These are phyloP conservation scores for Angomonas deanei DNA, from an alignment of 208 protist species.

Conservation along the genomic window DNA sequence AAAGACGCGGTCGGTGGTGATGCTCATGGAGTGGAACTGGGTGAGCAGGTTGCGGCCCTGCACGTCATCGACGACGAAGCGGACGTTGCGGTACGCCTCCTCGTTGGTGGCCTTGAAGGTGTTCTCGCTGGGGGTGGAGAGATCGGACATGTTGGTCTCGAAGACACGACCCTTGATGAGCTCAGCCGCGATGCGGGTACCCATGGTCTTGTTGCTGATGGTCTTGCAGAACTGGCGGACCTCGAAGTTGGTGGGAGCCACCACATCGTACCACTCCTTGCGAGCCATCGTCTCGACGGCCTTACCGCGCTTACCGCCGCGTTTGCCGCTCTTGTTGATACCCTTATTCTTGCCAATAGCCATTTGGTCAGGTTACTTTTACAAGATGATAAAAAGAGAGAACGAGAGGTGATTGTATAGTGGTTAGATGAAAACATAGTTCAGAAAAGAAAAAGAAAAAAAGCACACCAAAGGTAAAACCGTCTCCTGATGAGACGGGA, in stretches of 20 bases:
- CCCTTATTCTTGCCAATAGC: constrained; percentile 95
- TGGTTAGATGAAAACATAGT: neutral
- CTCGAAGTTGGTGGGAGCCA: constrained; percentile 95
- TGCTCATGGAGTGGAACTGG: constrained; percentile 98
- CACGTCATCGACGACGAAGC: constrained; percentile 96
- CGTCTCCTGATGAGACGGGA: neutral
- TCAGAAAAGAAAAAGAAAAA: neutral
- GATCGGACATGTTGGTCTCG: constrained; percentile 96
- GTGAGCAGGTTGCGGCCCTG: constrained; percentile 95
- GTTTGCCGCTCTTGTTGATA: constrained; percentile 93
- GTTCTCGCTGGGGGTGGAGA: constrained; percentile 78
- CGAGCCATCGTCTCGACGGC: constrained; percentile 95
- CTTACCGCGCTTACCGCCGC: constrained; percentile 91
- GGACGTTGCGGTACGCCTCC: constrained; percentile 95
- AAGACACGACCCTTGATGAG: constrained; percentile 96
- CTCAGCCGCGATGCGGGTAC: constrained; percentile 94
- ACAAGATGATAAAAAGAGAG: constrained; percentile 6
- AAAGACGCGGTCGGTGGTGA: constrained; percentile 98
- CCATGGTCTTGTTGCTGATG: constrained; percentile 96
- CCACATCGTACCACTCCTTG: constrained; percentile 99
- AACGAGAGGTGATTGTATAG: neutral
- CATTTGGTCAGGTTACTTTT: too few species aligned
- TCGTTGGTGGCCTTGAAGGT: constrained; percentile 42
- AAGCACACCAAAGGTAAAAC: constrained; percentile 11
- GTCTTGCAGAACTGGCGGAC: constrained; percentile 96